These are phyloP conservation scores for Aspergillus avenaceus DNA, from an alignment of 495 filamentous ascomycete species.

Conservation along the genomic window DNA sequence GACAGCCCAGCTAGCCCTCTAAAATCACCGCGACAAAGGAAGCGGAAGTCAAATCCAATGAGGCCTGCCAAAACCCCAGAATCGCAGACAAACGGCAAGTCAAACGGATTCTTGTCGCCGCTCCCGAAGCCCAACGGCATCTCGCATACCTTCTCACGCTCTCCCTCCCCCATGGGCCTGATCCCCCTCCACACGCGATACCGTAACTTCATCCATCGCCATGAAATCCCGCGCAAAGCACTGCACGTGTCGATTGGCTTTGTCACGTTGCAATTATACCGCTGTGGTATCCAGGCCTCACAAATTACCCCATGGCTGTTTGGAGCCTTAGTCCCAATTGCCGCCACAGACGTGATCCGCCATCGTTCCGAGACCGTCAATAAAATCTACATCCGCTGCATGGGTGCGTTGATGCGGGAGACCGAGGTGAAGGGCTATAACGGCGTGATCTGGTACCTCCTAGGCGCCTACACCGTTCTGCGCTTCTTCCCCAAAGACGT, in stretches of 20 bases:
- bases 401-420: constrained; percentile 95
- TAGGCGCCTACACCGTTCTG: constrained; percentile 82
- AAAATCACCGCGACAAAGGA: constrained; percentile 33
- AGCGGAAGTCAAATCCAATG: constrained; percentile 41
- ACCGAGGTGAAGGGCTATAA: constrained; percentile 90
- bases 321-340: constrained; percentile 80
- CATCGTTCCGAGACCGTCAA: constrained; percentile 80
- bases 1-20: constrained; percentile 17
- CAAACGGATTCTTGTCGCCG: constrained; percentile 72
- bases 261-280: constrained; percentile 78
- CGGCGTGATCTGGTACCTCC: constrained; percentile 92
- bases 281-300: constrained; percentile 63
- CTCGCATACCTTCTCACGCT: constrained; percentile 73
- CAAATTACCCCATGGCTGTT: constrained; percentile 82
- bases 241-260: constrained; percentile 92
- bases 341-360: constrained; percentile 73
- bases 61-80: constrained; percentile 34
- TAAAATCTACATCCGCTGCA: constrained; percentile 72
- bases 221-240: constrained; percentile 45
- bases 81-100: constrained; percentile 35
- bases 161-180: constrained; percentile 84
- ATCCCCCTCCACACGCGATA: constrained; percentile 81
- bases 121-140: constrained; percentile 52
- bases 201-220: constrained; percentile 47
- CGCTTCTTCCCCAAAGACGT: constrained; percentile 91